A percentile compares a stretch with the other conserved stretches of the same genome.
Conservation (phyloP, 2,329 filamentous ascomycete genomes). For the Aspergillus uvarum region DNA sequence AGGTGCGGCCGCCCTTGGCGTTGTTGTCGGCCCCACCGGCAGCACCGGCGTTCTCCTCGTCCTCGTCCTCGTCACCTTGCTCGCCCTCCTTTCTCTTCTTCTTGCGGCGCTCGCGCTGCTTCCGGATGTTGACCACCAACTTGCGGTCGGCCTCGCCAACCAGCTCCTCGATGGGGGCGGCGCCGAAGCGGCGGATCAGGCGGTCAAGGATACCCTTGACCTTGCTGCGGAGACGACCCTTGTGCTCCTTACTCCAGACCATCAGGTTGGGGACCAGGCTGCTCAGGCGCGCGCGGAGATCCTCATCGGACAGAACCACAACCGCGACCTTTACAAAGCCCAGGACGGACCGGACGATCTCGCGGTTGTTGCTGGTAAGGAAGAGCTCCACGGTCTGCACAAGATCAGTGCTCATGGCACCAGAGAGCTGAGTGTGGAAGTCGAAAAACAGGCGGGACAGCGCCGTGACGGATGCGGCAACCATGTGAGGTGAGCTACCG, state of each 20-base stretch:
- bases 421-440: constrained; percentile 70
- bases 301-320: constrained; percentile 74
- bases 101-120: constrained; percentile 88
- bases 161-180: constrained; percentile 72
- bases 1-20: constrained; percentile 16
- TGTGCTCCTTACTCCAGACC: constrained; percentile 97
- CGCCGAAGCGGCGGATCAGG: constrained; percentile 87
- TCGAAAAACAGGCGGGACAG: constrained; percentile 91
- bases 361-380: constrained; percentile 91
- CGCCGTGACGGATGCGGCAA: constrained; percentile 93
- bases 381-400: constrained; percentile 96
- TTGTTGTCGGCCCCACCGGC: constrained; percentile 41
- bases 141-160: constrained; percentile 87
- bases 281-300: constrained; percentile 74
- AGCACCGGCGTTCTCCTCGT: constrained; percentile 48
- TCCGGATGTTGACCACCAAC: constrained; percentile 89
- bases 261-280: constrained; percentile 85
- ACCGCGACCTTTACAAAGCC: constrained; percentile 97
- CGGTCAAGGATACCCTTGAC: constrained; percentile 97
- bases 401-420: constrained; percentile 73
- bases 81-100: constrained; percentile 74
- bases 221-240: constrained; percentile 93
- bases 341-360: constrained; percentile 91
- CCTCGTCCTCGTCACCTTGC: constrained; percentile 58
- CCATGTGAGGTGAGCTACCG: constrained; percentile 92